These are phyloP conservation scores for Leishmania major DNA, from an alignment of 208 protist species.

Conservation along the genomic window DNA sequence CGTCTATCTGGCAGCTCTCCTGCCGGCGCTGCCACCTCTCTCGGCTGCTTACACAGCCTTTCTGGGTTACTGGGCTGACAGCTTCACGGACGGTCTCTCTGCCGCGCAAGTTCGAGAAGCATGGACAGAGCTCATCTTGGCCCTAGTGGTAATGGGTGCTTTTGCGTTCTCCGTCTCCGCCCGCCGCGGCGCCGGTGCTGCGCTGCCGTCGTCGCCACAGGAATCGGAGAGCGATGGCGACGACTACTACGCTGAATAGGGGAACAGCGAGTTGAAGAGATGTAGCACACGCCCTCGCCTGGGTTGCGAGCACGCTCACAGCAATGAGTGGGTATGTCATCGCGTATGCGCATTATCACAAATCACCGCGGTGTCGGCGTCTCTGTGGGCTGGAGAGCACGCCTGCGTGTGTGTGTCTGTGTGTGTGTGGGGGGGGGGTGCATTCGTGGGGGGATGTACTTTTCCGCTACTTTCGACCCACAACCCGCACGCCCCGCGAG, in stretches of 20 bases:
- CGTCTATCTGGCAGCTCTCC: constrained; percentile 54
- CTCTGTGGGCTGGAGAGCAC: neutral
- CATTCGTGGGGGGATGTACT: neutral
- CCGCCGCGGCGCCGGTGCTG: constrained; percentile 20
- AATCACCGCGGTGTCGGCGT: neutral
- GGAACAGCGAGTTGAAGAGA: neutral
- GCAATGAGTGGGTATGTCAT: neutral
- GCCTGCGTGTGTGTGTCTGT: neutral
- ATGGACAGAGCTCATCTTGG: constrained; percentile 35
- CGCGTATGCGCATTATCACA: neutral
- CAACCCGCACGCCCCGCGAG: too few species aligned
- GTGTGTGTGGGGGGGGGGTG: neutral
- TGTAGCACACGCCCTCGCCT: neutral
- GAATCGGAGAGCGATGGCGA: constrained; percentile 26
- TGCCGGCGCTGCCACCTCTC: constrained; percentile 38
- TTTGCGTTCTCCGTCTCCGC: constrained; percentile 44
- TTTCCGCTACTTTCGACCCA: neutral
- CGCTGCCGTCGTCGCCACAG: neutral
- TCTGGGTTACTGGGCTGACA: constrained; percentile 18
- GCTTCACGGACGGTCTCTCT: neutral
- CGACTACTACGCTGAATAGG: constrained; percentile 25
- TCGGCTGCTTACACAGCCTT: constrained; percentile 15
- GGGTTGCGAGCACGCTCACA: neutral
- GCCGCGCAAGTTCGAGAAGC: constrained; percentile 35
- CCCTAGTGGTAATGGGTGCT: constrained; percentile 20